Evolutionary conservation across 768 basidiomycete genomes (phyloP), one percentile per base, ranked within the genome.

Genomic region (Russula virescens): DNA sequence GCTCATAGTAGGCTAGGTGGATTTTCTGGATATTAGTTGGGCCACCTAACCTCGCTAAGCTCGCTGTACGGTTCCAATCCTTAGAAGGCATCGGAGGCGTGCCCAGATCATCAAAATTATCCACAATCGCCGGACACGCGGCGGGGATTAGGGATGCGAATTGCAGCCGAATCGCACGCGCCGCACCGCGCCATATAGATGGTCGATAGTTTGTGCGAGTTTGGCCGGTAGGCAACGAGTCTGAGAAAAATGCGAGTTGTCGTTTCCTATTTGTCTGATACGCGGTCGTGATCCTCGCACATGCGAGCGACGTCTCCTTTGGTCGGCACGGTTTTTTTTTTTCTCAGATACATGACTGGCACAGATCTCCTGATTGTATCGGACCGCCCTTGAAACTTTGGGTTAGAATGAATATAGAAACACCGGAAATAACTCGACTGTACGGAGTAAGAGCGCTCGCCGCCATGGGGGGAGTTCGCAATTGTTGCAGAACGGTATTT

Each of bases 281-380:
- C 28, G 25, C 50, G 38, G 8, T 8, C 31, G 5, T 31, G 38
- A 31, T 8, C 31, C 31, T 31, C 31, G 31, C 31, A 8, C 3
- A 4, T 31, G 31, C 31, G 14, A 48, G 43, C 50, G 50, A 59
- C 58, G 40, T 59, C 26, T 51, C 56, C 23, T 18, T 31, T 8
- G 3, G 31, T 31, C 8, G 5, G 8, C 31, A 31, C 31, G 31
- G 3, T 8, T 31, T 31, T 31, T 8, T 31, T 31, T 8, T 31
- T 31, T 31, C 31, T 31, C 31, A n/a, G 31, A 31, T 31, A 31
- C 8, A 31, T 31, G 31, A 31, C 5, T 31, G 31, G 31, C 31
- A 31, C 40, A 21, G 23, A 38, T 59, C 38, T n/a, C 58, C 48
- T 59, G 58, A 59, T 50, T 42, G 38, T n/a, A 42, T 59, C 25